Evolutionary conservation across 805 yeast species (phyloP).

Genomic region (Starmerella khaoyaiensis): DNA sequence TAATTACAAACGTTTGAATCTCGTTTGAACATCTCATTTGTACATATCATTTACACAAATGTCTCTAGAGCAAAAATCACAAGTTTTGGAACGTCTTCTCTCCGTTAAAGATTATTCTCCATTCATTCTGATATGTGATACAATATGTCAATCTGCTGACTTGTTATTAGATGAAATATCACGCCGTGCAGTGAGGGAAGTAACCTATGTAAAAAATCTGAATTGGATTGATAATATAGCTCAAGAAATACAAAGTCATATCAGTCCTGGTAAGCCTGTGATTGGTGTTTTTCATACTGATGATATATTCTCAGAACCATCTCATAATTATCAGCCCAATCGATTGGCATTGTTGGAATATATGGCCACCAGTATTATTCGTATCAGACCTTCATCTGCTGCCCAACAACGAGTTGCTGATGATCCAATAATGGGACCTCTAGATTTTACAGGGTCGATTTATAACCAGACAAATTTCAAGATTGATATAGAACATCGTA

Average conservation of each 20-base stretch:
- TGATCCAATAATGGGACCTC: constrained; percentile 29
- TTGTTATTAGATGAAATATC: constrained; percentile 47
- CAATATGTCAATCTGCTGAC: constrained; percentile 53
- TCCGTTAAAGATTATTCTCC: constrained; percentile 64
- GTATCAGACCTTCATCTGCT: constrained; percentile 37
- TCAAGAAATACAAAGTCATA: constrained; percentile 37
- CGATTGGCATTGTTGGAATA: constrained; percentile 42
- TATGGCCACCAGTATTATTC: constrained; percentile 64
- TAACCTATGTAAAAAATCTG: constrained; percentile 40
- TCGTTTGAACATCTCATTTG: too few species aligned
- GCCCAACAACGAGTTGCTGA: constrained; percentile 27
- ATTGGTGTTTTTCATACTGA: constrained; percentile 20
- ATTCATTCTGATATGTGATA: constrained; percentile 55
- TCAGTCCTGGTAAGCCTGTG: constrained; percentile 29
- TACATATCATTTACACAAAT: too few species aligned
- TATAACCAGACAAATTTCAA: constrained; percentile 38
- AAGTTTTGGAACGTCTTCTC: constrained; percentile 52
- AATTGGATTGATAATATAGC: constrained; percentile 45
- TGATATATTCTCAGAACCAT: not conserved
- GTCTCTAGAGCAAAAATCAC: constrained; percentile 26
- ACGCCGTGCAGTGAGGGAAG: constrained; percentile 24
- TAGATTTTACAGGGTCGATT: constrained; percentile 23
- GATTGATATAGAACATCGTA: constrained; percentile 47
- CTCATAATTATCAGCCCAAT: constrained; percentile 38
- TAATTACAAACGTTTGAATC: too few species aligned